Conservation (phyloP, 2,329 filamentous ascomycete species). For the Verruconis gallopava region DNA sequence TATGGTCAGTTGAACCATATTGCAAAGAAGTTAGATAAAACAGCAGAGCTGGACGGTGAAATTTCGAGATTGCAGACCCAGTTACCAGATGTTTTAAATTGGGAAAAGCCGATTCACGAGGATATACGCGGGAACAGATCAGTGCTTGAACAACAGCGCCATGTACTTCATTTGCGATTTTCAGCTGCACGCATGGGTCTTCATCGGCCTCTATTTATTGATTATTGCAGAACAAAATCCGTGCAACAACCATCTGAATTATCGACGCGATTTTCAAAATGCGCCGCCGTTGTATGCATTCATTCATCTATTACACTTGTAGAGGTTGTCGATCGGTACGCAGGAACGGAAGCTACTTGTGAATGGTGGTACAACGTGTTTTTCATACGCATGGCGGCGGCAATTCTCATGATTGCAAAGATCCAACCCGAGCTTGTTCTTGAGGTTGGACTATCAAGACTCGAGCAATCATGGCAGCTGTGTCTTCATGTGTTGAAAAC, state of each 20-base stretch:
- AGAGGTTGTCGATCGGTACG: background rate
- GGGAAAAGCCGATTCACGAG: background rate
- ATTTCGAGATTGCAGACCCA: background rate
- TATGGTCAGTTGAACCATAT: too few species aligned
- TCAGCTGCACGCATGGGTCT: background rate
- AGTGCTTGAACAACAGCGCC: background rate
- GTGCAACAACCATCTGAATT: too few species aligned
- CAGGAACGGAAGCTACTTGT: background rate
- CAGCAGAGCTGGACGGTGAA: background rate
- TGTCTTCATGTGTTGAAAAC: background rate
- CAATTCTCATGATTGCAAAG: background rate
- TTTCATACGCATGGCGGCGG: background rate
- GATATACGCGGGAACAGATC: background rate
- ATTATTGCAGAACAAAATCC: background rate
- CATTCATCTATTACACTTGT: background rate
- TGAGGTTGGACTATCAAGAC: background rate
- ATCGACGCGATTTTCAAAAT: too few species aligned
- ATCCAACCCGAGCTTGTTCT: background rate
- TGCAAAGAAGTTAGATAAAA: background rate
- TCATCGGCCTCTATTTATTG: background rate
- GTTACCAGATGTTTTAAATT: background rate
- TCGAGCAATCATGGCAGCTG: background rate
- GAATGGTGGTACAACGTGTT: background rate
- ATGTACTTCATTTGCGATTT: background rate
- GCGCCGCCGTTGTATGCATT: background rate